phyloP scores from a whole-genome alignment of 2,329 filamentous ascomycete species.

The Penicillium sp. region DNA sequence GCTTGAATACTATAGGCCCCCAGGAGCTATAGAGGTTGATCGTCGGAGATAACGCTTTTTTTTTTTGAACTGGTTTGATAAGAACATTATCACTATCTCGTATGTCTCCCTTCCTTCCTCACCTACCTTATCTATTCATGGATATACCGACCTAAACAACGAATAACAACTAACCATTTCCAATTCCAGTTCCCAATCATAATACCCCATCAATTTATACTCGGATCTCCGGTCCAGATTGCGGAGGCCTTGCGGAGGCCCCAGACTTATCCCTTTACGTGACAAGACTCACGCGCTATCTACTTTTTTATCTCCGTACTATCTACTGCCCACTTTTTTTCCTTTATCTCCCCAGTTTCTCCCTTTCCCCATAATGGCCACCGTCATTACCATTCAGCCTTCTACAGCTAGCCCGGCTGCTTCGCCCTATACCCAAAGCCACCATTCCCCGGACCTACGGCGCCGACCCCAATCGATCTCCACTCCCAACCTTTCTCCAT shows the following conservation, averaged over 20 bases:
- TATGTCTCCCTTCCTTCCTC: constrained; percentile 5
- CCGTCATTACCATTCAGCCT: constrained; percentile 44
- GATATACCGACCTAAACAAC: background rate
- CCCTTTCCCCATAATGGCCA: constrained; percentile 32
- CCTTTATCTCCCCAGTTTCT: background rate
- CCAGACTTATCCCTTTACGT: constrained; percentile 18
- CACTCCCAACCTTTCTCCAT: constrained; percentile 26
- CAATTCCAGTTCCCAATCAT: background rate
- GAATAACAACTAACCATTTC: background rate
- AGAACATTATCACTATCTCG: constrained; percentile 15
- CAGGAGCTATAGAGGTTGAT: constrained; percentile 5
- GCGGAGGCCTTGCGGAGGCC: constrained; percentile 7
- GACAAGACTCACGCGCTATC: constrained; percentile 13
- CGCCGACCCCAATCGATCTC: constrained; percentile 24
- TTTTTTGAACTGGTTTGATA: constrained; percentile 3
- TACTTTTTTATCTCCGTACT: constrained; percentile 14
- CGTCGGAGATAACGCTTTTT: constrained; percentile 15
- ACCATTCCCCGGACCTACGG: constrained; percentile 25
- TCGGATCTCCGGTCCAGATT: background rate
- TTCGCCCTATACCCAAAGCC: constrained; percentile 26
- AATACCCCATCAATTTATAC: background rate
- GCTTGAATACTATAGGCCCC: constrained; percentile 10
- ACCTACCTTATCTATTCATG: background rate
- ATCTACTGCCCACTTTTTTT: background rate
- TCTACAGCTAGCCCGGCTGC: constrained; percentile 31